Base-by-base conservation (phyloP, 2,329 filamentous ascomycete species). In the Stagonosporopsis tanaceti region DNA sequence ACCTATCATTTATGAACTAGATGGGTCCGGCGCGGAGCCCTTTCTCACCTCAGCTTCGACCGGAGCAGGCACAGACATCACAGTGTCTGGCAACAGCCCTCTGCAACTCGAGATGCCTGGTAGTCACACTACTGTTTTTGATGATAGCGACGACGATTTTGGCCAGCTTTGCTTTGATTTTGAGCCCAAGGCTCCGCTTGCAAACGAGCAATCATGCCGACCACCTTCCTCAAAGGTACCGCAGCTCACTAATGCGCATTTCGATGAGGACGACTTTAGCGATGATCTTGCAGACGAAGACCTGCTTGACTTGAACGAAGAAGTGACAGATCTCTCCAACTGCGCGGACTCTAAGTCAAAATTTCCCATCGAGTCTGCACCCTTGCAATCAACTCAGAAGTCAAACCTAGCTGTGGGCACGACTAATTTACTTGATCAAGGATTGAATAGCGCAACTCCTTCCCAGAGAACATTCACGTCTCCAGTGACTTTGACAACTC, bases 241-340 rank as follows among this genome's bases (percentile, higher is more conserved):
- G 14, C 11, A 50, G 12, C 17, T 27, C 38, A 20, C 20, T 3
- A 27, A 39, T 6, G 7, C 20, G 34, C 32, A 20, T 8, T 6
- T 41, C 28, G 42, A 57, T 7, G 41, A 60, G 12, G 63, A 67
- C 14, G 50, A 57, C n/a, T 69, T 69, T 32, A 58, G 64, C 27
- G 63, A 69, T 40, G 64, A 64, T 17, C 59, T 73, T 15, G 48
- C 63, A 42, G 70, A 73, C 27, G 57, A 66, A 9, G 70, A 73
- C 25, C 54, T 73, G 11, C 48, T 69, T 17, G 54, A 50, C 22
- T 41, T 72, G 15, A 53, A 53, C 11, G 41, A 54, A 11, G 55
- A 63, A 1, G 30, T 35, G 0, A 24, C 34, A 15, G 53, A 60
- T 24, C 24, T 17, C 24, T 35, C 28, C 25, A 44, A 42, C 22